phyloP scores from a whole-genome alignment of 495 filamentous ascomycete genomes.

The Trichoderma virens region DNA sequence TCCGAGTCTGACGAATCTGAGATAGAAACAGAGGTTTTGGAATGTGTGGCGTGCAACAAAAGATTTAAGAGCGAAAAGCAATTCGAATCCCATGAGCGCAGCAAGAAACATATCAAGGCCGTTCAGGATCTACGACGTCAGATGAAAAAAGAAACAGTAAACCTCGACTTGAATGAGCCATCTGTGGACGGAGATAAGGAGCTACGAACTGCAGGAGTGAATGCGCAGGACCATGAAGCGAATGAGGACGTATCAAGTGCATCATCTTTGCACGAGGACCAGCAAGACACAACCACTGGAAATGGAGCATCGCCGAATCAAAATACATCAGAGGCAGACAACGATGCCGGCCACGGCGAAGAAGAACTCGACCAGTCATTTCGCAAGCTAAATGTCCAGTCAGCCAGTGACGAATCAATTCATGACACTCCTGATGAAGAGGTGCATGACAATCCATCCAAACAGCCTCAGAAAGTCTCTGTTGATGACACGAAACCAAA shows the following conservation, averaged over 20 bases:
- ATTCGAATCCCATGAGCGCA: conserved; percentile 87
- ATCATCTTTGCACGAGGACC: no score
- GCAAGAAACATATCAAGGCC: conserved; percentile 88
- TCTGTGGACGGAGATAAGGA: conserved; percentile 7
- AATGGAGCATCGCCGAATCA: not conserved
- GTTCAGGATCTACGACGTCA: conserved; percentile 69
- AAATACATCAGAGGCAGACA: not conserved
- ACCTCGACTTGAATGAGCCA: conserved; percentile 42
- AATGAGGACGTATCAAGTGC: not conserved
- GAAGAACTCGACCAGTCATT: not conserved
- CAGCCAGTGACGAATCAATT: not conserved
- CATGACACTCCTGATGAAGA: conserved; percentile 11
- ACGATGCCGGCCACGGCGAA: not conserved
- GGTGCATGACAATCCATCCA: conserved; percentile 14
- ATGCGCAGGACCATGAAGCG: not conserved
- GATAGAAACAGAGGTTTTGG: conserved; percentile 54
- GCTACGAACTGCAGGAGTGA: not conserved
- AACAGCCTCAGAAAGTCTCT: not conserved
- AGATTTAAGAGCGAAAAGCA: conserved; percentile 91
- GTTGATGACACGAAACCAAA: conserved; percentile 12
- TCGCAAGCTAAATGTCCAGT: not conserved
- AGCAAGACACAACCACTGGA: not conserved
- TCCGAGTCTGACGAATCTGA: conserved; percentile 46
- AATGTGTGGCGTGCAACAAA: conserved; percentile 90
- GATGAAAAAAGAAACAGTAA: conserved; percentile 71